phyloP scores from a whole-genome alignment of 768 basidiomycete species.

The Pleurotus sapidus region DNA sequence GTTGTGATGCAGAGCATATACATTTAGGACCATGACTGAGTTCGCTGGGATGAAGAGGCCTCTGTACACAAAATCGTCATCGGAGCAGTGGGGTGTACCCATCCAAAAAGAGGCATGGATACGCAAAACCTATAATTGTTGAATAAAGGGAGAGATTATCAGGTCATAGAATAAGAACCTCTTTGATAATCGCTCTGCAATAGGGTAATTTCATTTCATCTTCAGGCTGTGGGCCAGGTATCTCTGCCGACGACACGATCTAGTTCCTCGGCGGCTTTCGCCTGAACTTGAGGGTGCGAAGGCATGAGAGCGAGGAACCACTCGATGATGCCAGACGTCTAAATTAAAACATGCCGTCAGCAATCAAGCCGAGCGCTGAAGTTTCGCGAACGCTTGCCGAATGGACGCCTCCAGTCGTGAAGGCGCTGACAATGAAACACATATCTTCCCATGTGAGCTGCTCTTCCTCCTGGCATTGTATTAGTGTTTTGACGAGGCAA shows the following conservation, averaged over 20 bases:
- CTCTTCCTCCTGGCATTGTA: slow-evolving; percentile 23
- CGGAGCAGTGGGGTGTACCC: slow-evolving; percentile 22
- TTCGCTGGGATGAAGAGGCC: slow-evolving; percentile 27
- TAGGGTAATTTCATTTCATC: slow-evolving; percentile 23
- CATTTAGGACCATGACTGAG: slow-evolving; percentile 25
- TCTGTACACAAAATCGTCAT: slow-evolving; percentile 27
- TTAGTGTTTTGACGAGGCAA: slow-evolving; percentile 29
- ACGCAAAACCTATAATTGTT: slow-evolving; percentile 14
- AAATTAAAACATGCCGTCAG: neutral
- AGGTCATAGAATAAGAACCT: slow-evolving; percentile 9
- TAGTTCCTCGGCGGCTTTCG: slow-evolving; percentile 30
- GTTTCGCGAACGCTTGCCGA: slow-evolving; percentile 19
- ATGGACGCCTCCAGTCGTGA: slow-evolving; percentile 31
- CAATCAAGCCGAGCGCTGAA: neutral
- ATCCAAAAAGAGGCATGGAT: slow-evolving; percentile 23
- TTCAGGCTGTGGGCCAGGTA: slow-evolving; percentile 21
- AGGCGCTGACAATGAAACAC: slow-evolving; percentile 29
- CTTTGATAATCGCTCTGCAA: slow-evolving; percentile 25
- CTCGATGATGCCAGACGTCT: slow-evolving; percentile 31
- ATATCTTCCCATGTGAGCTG: slow-evolving; percentile 27
- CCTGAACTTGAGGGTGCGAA: slow-evolving; percentile 26
- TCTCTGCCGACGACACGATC: slow-evolving; percentile 29
- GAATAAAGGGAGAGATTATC: neutral
- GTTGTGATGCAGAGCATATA: slow-evolving; percentile 21
- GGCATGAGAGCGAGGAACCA: slow-evolving; percentile 30